Evolutionary conservation across 139 green algal genomes (phyloP).

Genomic region (Astrephomene gubernaculifera): DNA sequence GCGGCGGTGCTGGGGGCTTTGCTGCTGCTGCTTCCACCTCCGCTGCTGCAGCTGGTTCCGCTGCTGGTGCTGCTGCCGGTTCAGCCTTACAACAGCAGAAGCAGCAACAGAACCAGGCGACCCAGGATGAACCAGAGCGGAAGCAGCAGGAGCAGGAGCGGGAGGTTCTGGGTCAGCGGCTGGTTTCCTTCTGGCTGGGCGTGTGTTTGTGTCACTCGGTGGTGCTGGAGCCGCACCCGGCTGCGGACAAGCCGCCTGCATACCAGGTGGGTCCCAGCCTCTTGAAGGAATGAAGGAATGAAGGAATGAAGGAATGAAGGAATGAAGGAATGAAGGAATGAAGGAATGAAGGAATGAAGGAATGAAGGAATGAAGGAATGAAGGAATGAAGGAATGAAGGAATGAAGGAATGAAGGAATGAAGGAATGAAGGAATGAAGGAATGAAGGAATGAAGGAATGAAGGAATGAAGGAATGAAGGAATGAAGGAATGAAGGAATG

Average conservation of each 20-base stretch:
- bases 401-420: no score
- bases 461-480: no score
- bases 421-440: no score
- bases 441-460: no score
- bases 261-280: constrained; percentile 6
- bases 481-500: no score
- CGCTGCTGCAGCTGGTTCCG: background rate
- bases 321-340: no score
- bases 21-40: background rate
- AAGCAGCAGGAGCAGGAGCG: background rate
- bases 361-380: no score
- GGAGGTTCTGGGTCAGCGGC: background rate
- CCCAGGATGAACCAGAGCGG: no score
- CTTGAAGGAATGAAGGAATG: no score
- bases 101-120: background rate
- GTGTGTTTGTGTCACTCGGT: constrained; percentile 11
- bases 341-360: no score
- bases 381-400: no score
- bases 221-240: constrained; percentile 38
- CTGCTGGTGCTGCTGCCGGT: background rate
- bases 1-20: constrained; percentile 5
- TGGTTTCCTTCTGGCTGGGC: background rate
- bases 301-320: no score
- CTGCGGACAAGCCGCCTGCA: background rate
- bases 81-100: background rate